Base-by-base conservation (phyloP, 495 filamentous ascomycete genomes). In the Annulohypoxylon maeteangense region DNA sequence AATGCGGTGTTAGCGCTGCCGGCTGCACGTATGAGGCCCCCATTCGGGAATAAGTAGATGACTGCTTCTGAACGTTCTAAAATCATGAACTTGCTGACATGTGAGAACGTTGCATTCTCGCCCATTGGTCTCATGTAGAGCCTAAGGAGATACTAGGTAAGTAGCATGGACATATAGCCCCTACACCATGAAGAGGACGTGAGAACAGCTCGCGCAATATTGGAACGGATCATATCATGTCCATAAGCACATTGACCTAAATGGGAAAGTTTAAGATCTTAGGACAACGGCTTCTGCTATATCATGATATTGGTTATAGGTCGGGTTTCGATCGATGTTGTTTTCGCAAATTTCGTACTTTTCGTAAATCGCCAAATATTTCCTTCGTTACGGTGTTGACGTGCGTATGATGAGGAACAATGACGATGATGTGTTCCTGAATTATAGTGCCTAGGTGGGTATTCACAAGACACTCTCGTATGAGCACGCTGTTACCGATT, bases 11-110 rank as follows among this genome's bases (percentile, higher is more conserved):
- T 72, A 68, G 70, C 70, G 70, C 29, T 40, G 22, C 47, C 38
- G 59, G 70, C 59, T 68, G 65, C 70, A 61, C 59, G 65, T 50
- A 61, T 50, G 54, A 67, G 40, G 54, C 31, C 42, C 57, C 57
- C 48, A 25, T 62, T 62, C 66, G 34, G 53, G 51, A 68, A 62
- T 44, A 51, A 63, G 58, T 12, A 56, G 58, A 20, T 42, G 58
- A 56, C 47, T 32, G 53, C 58, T 29, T 29, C 25, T 63, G 23
- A 20, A 48, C n/a, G 29, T 23, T 50, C 25, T 54, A 31, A 45
- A 32, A 47, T 58, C 66, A 61, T 18, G 32, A 38, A 36, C 32
- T 51, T 61, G 64, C 56, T 61, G 32, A 59, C 47, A 25, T 27
- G 44, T n/a, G 12, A 48, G 16, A 47, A 18, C 22, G 48, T 20